Conservation (phyloP, 805 yeast genomes). For the Peterozyma toletana region DNA sequence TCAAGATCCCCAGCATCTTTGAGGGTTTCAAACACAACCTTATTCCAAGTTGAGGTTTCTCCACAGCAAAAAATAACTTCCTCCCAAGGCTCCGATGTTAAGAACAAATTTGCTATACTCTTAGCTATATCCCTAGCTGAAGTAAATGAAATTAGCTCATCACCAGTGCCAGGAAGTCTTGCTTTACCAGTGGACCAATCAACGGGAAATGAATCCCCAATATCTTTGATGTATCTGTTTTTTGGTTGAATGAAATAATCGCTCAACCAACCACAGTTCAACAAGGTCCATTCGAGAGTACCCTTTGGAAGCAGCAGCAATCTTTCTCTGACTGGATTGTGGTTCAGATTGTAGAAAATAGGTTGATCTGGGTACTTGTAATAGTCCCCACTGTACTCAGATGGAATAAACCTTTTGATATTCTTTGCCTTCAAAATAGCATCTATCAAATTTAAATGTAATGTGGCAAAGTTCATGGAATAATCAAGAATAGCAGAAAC, state of each 20-base stretch:
- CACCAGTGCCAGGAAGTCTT: neutral
- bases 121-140: neutral
- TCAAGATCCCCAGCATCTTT: neutral
- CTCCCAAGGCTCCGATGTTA: constrained; percentile 1
- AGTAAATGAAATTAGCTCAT: neutral
- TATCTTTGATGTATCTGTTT: constrained; percentile 1
- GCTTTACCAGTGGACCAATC: neutral
- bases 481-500: no score
- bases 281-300: neutral
- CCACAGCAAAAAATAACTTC: neutral
- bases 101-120: neutral
- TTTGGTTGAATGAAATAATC: neutral
- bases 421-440: no score
- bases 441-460: no score
- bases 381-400: no score
- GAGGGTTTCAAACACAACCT: neutral
- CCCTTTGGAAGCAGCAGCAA: neutral
- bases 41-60: neutral
- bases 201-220: neutral
- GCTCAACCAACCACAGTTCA: constrained; percentile 1
- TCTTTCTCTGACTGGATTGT: no score
- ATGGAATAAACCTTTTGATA: no score
- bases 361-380: no score
- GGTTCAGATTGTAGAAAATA: no score
- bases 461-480: no score